These are phyloP conservation scores for Cairneyella variabilis DNA, from an alignment of 495 filamentous ascomycete genomes.

Conservation along the genomic window DNA sequence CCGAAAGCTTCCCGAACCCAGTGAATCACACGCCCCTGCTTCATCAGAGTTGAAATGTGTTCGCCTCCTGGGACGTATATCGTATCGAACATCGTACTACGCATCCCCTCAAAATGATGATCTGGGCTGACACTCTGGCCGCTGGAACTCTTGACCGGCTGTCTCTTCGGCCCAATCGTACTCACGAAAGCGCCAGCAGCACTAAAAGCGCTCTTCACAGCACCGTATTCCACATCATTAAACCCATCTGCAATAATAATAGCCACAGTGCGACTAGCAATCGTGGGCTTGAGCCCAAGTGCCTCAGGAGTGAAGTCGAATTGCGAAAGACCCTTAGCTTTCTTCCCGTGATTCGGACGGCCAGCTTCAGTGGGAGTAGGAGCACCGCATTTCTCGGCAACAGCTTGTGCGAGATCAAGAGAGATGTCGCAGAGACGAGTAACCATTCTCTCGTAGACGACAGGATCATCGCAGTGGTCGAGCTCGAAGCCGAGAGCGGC, in stretches of 20 bases:
- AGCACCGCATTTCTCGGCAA: slow-evolving; percentile 67
- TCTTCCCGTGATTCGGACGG: slow-evolving; percentile 62
- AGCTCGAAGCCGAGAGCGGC: slow-evolving; percentile 78
- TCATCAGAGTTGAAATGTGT: slow-evolving; percentile 56
- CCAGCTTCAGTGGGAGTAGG: slow-evolving; percentile 48
- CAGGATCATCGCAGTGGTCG: slow-evolving; percentile 82
- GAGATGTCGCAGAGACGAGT: slow-evolving; percentile 71
- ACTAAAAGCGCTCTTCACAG: slow-evolving; percentile 57
- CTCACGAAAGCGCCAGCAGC: slow-evolving; percentile 64
- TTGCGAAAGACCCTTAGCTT: slow-evolving; percentile 62
- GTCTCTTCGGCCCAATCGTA: slow-evolving; percentile 63
- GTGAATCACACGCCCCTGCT: slow-evolving; percentile 74
- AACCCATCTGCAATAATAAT: slow-evolving; percentile 82
- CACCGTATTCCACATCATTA: slow-evolving; percentile 60
- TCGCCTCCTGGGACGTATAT: slow-evolving; percentile 75
- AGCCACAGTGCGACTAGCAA: slow-evolving; percentile 67
- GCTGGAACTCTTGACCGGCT: slow-evolving; percentile 54
- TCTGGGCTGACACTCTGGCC: slow-evolving; percentile 62
- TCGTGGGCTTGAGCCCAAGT: slow-evolving; percentile 48
- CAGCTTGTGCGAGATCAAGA: slow-evolving; percentile 62
- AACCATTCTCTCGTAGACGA: slow-evolving; percentile 72
- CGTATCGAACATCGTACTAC: slow-evolving; percentile 83
- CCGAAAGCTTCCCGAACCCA: slow-evolving; percentile 84
- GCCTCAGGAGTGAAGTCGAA: slow-evolving; percentile 55
- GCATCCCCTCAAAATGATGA: slow-evolving; percentile 78